Evolutionary conservation across 768 basidiomycete genomes (phyloP), one percentile per base, ranked within the genome.

Genomic region (Butyriboletus loyo): DNA sequence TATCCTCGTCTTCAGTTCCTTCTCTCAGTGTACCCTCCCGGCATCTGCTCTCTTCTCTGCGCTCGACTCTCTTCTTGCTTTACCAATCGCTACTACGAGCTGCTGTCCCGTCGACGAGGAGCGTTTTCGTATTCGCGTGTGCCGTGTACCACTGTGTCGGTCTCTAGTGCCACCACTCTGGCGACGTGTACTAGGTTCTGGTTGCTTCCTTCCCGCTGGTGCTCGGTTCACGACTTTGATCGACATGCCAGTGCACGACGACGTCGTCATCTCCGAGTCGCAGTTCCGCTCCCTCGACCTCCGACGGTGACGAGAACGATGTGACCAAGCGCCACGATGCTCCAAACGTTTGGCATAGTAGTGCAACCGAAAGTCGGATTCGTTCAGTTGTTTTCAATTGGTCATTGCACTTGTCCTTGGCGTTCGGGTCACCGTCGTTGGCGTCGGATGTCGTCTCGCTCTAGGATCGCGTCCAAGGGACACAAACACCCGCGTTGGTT

Each of bases 381-480:
- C 36, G 25, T 38, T 40, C 24, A 25, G 52, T 22, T 56, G 24
- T 51, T 36, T 34, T 44, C 46, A 45, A 24, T 15, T 53, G 25
- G 32, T 55, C 45, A 6, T 5, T 34, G 6, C 3, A 17, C 14
- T 64, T 1, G 25, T 55, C n/a, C n/a, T n/a, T n/a, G n/a, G n/a
- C 36, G 10, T 44, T 15, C 54, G 49, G 42, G 21, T 56, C 25
- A 11, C 46, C 7, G 5, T 34, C 19, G 31, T 56, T 2, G n/a
- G 57, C 49, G 4, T 59, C 50, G 38, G 53, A 52, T 2, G 34
- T 65, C 35, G 49, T 51, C 13, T 37, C 53, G 0, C 57, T 62
- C 46, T 52, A 53, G 52, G 49, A 57, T 49, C 57, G 60, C 15
- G 44, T 58, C 38, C 58, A 64, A 41, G 46, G 45, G 5, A 45